A percentile compares a stretch with the other conserved stretches of the same genome.
Evolutionary conservation across 2,329 filamentous ascomycete genomes (phyloP).

Genomic region (Coniosporium tulheliwenetii): DNA sequence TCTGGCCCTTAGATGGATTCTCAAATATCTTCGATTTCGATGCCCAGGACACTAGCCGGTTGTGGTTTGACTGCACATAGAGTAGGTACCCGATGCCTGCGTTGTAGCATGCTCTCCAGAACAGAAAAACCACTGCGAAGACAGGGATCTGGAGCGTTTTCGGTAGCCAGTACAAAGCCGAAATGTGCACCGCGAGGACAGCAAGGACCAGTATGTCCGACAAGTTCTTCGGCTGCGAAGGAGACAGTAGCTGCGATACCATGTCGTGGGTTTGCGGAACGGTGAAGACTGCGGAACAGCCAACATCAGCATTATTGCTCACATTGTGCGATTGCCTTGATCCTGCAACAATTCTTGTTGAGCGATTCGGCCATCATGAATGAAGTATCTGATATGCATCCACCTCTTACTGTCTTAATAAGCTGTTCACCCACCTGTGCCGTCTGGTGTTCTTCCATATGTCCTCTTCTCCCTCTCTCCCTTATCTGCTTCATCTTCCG

Average conservation of each 20-base stretch:
- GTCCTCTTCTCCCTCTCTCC: constrained; percentile 53
- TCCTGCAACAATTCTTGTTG: too few species aligned
- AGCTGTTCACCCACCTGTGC: constrained; percentile 51
- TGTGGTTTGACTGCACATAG: constrained; percentile 78
- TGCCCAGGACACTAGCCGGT: constrained; percentile 74
- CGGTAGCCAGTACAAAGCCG: constrained; percentile 60
- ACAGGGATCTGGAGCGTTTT: constrained; percentile 52
- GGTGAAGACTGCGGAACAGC: constrained; percentile 56
- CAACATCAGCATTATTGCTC: background rate
- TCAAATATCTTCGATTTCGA: constrained; percentile 77
- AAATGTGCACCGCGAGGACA: constrained; percentile 61
- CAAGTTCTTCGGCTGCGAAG: constrained; percentile 86
- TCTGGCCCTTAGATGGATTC: constrained; percentile 61
- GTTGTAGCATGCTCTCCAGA: constrained; percentile 90
- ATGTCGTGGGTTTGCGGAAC: constrained; percentile 96
- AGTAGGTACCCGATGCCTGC: constrained; percentile 83
- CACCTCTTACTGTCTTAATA: too few species aligned
- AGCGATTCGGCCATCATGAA: too few species aligned
- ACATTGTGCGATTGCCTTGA: too few species aligned
- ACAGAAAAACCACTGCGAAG: constrained; percentile 72
- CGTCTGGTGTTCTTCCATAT: constrained; percentile 79
- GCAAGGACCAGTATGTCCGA: constrained; percentile 69
- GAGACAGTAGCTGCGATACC: constrained; percentile 93
- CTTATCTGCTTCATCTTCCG: constrained; percentile 29
- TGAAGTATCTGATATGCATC: too few species aligned